phyloP scores from a whole-genome alignment of 192 early-diverging fungal genomes.

The Backusella westeae region DNA sequence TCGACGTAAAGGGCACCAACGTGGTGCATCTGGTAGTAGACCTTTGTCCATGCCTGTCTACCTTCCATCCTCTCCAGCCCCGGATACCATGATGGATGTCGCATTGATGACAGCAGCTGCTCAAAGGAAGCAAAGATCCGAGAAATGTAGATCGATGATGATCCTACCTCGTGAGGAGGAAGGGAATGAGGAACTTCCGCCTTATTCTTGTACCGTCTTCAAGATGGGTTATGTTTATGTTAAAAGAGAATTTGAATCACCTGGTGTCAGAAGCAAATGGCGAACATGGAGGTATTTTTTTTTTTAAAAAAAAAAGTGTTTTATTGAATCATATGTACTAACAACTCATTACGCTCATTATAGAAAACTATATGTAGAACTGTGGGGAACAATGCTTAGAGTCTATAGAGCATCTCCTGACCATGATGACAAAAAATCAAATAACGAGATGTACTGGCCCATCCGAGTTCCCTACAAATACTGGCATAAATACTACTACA shows the following conservation, averaged over 20 bases:
- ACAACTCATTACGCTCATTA: not conserved
- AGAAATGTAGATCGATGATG: not conserved
- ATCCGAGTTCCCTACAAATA: not conserved
- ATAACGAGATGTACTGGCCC: not conserved
- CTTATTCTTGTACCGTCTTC: slow-evolving; percentile 45
- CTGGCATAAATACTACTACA: slow-evolving; percentile 17
- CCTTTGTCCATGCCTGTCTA: slow-evolving; percentile 14
- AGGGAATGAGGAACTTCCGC: slow-evolving; percentile 42
- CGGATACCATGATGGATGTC: not conserved
- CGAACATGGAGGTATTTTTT: slow-evolving; percentile 42
- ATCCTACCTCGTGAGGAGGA: slow-evolving; percentile 39
- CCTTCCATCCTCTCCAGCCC: not conserved
- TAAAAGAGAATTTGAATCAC: slow-evolving; percentile 42
- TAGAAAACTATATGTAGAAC: slow-evolving; percentile 44
- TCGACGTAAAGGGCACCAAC: not conserved
- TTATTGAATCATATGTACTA: not conserved
- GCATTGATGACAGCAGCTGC: not conserved
- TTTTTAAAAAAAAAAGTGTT: not conserved
- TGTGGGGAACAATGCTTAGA: slow-evolving; percentile 42
- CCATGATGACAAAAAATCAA: not conserved
- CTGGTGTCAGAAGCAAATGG: slow-evolving; percentile 31
- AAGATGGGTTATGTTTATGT: slow-evolving; percentile 48
- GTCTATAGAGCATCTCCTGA: slow-evolving; percentile 15
- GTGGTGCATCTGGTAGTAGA: not conserved
- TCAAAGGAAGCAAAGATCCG: not conserved